phyloP scores from a whole-genome alignment of 2,329 filamentous ascomycete genomes.

The Paecilomyces dactylethromorphus region DNA sequence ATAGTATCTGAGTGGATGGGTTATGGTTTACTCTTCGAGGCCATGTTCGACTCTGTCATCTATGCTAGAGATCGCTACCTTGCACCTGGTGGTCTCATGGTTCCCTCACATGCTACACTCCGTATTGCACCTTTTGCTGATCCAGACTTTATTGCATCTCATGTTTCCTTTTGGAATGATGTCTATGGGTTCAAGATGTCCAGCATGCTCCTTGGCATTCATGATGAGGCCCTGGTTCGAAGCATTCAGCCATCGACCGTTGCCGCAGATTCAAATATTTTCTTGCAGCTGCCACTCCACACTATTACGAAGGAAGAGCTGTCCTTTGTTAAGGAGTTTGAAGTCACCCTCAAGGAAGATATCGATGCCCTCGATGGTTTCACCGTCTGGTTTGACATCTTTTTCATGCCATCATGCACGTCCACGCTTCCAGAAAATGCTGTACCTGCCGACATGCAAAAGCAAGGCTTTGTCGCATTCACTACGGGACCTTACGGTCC shows the following conservation, averaged over 20 bases:
- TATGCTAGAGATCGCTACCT: conserved; percentile 85
- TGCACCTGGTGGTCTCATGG: conserved; percentile 70
- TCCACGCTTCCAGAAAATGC: conserved; percentile 49
- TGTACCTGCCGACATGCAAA: conserved; percentile 54
- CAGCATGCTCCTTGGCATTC: conserved; percentile 76
- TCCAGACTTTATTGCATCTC: conserved; percentile 67
- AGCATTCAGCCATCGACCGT: conserved; percentile 55
- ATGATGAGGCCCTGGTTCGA: conserved; percentile 74
- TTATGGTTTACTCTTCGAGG: conserved; percentile 86
- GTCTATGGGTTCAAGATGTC: conserved; percentile 95
- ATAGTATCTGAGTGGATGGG: conserved; percentile 99
- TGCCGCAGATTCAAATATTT: conserved; percentile 52
- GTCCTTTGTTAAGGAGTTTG: conserved; percentile 65
- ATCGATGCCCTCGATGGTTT: conserved; percentile 75
- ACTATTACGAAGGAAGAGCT: conserved; percentile 65
- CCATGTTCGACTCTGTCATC: conserved; percentile 90
- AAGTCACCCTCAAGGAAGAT: conserved; percentile 54
- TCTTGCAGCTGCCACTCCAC: conserved; percentile 72
- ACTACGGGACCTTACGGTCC: conserved; percentile 74
- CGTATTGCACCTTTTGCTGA: conserved; percentile 77
- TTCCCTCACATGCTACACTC: conserved; percentile 78
- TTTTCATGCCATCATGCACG: conserved; percentile 64
- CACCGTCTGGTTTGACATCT: conserved; percentile 89
- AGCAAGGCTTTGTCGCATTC: conserved; percentile 65
- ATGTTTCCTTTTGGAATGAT: conserved; percentile 79